Evolutionary conservation across 192 early-diverging fungal genomes (phyloP).

Genomic region (Pilaira anomala): DNA sequence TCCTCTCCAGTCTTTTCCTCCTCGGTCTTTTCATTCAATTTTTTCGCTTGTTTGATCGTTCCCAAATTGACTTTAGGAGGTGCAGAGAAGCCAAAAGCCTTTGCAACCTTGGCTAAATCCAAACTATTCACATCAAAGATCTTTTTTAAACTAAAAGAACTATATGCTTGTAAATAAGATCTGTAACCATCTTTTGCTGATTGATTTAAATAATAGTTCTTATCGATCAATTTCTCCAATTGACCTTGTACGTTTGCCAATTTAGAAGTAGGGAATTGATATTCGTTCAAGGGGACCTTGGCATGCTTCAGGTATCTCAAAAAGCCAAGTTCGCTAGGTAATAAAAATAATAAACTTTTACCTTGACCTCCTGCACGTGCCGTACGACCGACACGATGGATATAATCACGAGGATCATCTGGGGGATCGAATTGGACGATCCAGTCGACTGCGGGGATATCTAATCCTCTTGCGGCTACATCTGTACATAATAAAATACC

Average conservation of each 20-base stretch:
- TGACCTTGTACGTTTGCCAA: conserved; percentile 95
- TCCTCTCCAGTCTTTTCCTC: too few relatives aligned
- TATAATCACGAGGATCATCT: conserved; percentile 98
- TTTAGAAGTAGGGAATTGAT: conserved; percentile 93
- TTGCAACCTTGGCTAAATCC: conserved; percentile 89
- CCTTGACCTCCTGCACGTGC: conserved; percentile 89
- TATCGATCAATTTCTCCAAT: conserved; percentile 93
- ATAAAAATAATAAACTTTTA: conserved; percentile 90
- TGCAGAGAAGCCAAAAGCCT: conserved; percentile 93
- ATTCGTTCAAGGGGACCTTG: conserved; percentile 98
- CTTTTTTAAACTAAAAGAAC: conserved; percentile 92
- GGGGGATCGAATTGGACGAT: conserved; percentile 99
- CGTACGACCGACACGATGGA: conserved; percentile 94
- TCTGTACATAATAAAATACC: conserved; percentile 96
- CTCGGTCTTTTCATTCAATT: too few relatives aligned
- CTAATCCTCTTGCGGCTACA: conserved; percentile 95
- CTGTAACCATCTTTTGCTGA: conserved; percentile 95
- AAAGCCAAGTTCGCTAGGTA: conserved; percentile 93
- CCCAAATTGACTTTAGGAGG: conserved; percentile 90
- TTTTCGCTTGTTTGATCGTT: neutral
- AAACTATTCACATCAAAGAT: conserved; percentile 91
- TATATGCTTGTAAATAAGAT: conserved; percentile 94
- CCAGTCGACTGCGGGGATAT: conserved; percentile 98
- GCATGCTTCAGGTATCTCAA: conserved; percentile 96
- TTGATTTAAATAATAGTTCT: conserved; percentile 97